Conservation (phyloP, 805 yeast species). For the Candida tallmaniae region DNA sequence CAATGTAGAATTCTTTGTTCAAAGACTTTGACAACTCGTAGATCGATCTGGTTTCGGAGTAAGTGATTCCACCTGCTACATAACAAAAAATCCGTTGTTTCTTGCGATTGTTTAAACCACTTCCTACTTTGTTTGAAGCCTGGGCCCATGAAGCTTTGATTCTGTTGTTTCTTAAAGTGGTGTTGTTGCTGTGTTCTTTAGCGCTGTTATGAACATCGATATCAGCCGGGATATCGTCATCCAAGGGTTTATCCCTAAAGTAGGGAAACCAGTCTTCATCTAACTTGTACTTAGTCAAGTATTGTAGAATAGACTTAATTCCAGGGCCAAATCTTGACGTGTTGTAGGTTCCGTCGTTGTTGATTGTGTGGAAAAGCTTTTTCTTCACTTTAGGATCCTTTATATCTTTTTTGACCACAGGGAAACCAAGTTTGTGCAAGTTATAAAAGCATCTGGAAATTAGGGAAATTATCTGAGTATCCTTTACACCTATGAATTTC, state of each 20-base stretch:
- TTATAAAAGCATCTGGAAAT: conserved; percentile 46
- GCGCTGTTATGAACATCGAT: conserved; percentile 8
- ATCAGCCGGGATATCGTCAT: conserved; percentile 34
- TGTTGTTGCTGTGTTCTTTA: conserved; percentile 15
- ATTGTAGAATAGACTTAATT: conserved; percentile 52
- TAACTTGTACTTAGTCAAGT: conserved; percentile 46
- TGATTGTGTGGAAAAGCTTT: conserved; percentile 53
- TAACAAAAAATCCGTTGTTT: conserved; percentile 74
- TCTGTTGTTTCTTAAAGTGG: conserved; percentile 62
- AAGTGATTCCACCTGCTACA: conserved; percentile 86
- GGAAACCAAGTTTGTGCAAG: conserved; percentile 50
- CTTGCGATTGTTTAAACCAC: conserved; percentile 12
- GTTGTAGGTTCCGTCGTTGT: conserved; percentile 49
- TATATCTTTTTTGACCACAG: conserved; percentile 41
- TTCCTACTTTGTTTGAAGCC: conserved; percentile 16
- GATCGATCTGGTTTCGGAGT: conserved; percentile 72
- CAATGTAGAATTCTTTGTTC: conserved; percentile 73
- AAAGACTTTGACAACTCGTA: conserved; percentile 61
- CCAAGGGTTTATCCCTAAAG: conserved; percentile 67
- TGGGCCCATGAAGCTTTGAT: conserved; percentile 79
- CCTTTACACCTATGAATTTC: conserved; percentile 44
- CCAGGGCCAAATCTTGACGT: conserved; percentile 76
- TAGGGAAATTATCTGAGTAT: conserved; percentile 50
- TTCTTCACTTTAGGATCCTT: conserved; percentile 43
- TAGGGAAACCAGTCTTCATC: conserved; percentile 66